Conservation (phyloP, 2,329 filamentous ascomycete genomes). For the Phoma sp. region DNA sequence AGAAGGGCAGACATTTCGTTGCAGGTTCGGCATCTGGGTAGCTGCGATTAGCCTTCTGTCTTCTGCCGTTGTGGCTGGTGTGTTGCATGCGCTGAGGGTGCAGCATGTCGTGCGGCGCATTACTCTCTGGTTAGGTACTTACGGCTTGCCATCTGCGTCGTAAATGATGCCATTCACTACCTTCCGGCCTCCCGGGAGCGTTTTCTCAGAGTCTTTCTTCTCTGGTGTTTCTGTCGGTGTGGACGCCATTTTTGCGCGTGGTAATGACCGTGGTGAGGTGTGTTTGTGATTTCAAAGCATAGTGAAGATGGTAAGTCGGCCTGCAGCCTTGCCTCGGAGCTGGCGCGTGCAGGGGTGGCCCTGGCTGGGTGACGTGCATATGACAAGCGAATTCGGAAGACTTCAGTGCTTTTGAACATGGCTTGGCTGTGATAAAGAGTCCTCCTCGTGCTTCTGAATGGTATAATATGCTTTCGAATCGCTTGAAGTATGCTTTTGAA, state of each 20-base stretch:
- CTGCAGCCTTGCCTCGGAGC: constrained; percentile 22
- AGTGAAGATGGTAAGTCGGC: constrained; percentile 7
- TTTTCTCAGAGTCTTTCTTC: constrained; percentile 37
- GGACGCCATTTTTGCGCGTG: constrained; percentile 30
- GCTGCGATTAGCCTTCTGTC: constrained; percentile 1
- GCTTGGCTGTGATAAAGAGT: constrained; percentile 10
- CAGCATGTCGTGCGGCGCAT: constrained; percentile 23
- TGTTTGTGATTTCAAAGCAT: constrained; percentile 31
- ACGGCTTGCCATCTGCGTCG: constrained; percentile 86
- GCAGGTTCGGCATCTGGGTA: constrained; percentile 72
- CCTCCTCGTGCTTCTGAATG: constrained; percentile 1
- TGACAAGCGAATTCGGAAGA: constrained; percentile 6
- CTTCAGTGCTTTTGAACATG: constrained; percentile 6
- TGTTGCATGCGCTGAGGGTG: not conserved
- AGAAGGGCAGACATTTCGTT: constrained; percentile 68
- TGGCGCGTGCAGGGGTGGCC: constrained; percentile 17
- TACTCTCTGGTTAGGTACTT: constrained; percentile 49
- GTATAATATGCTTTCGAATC: not conserved
- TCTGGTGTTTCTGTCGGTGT: constrained; percentile 30
- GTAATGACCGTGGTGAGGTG: constrained; percentile 6
- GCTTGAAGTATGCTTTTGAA: not conserved
- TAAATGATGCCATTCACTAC: constrained; percentile 76
- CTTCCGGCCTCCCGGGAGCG: constrained; percentile 55
- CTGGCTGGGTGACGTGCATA: constrained; percentile 13
- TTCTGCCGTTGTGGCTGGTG: not conserved